Evolutionary conservation across 768 basidiomycete genomes (phyloP).

Genomic region (Hemileccinum rubropunctum): DNA sequence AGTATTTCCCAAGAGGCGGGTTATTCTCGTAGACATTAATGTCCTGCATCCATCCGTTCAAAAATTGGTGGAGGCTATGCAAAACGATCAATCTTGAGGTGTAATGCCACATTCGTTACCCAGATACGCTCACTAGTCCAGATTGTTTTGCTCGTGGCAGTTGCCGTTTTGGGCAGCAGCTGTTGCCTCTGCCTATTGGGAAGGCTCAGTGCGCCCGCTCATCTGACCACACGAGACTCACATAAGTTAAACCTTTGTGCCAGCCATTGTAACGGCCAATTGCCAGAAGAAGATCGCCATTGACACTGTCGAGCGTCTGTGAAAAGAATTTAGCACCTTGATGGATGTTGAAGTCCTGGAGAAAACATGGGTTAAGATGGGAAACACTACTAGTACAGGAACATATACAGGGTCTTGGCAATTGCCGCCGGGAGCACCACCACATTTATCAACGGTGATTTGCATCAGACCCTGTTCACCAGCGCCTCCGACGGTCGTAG

Average conservation of each 20-base stretch:
- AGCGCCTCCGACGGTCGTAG: constrained; percentile 61
- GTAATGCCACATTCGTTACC: constrained; percentile 55
- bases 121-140: constrained; percentile 40
- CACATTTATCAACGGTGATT: constrained; percentile 76
- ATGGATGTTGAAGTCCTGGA: constrained; percentile 67
- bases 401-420: constrained; percentile 39
- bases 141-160: constrained; percentile 77
- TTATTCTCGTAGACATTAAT: constrained; percentile 45
- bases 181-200: constrained; percentile 49
- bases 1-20: constrained; percentile 58
- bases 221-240: constrained; percentile 33
- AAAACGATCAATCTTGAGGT: background rate
- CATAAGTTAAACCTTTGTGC: constrained; percentile 55
- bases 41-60: constrained; percentile 73
- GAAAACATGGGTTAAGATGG: background rate
- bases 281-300: no score
- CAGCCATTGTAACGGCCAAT: no score
- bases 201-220: no score
- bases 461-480: constrained; percentile 91
- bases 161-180: constrained; percentile 47
- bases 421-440: constrained; percentile 43
- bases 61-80: constrained; percentile 41
- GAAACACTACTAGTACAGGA: background rate
- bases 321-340: constrained; percentile 48
- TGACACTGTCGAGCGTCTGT: constrained; percentile 44